Conservation (phyloP, 2,329 filamentous ascomycete species). For the Curvularia sp. region DNA sequence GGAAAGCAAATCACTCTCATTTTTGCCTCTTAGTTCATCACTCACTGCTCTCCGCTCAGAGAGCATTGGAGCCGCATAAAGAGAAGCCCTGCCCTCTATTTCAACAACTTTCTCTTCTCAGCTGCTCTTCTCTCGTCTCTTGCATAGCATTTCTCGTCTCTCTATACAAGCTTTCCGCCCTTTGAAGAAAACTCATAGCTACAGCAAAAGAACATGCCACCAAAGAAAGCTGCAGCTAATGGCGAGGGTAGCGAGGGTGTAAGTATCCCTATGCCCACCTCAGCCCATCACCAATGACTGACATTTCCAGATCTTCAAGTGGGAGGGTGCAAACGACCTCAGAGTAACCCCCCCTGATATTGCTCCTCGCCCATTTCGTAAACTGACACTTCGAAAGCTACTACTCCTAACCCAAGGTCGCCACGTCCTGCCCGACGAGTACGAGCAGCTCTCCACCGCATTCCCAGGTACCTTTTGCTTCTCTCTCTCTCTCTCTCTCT, state of each 20-base stretch:
- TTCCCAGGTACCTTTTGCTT: constrained; percentile 24
- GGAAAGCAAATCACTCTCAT: background rate
- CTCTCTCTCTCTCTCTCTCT: background rate
- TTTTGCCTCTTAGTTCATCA: background rate
- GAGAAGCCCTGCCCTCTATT: background rate
- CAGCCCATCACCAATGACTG: background rate
- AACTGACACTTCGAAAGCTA: constrained; percentile 26
- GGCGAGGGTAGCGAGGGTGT: background rate
- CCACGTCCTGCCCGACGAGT: constrained; percentile 25
- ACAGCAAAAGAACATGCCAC: constrained; percentile 14
- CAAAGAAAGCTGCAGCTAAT: constrained; percentile 12
- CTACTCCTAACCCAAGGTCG: constrained; percentile 30
- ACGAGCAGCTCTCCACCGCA: constrained; percentile 17
- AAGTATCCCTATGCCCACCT: background rate
- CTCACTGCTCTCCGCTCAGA: background rate
- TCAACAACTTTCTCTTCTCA: background rate
- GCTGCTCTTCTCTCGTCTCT: background rate
- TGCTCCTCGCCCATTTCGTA: constrained; percentile 32
- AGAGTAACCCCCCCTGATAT: constrained; percentile 7
- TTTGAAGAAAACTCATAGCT: no score
- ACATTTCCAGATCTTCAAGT: constrained; percentile 20
- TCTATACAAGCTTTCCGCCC: background rate
- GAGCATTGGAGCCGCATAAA: background rate
- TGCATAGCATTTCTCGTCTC: background rate
- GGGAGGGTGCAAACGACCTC: constrained; percentile 25